Evolutionary conservation across 495 filamentous ascomycete species (phyloP), one percentile per base, ranked within the genome.

Genomic region (Pyrenopolyporus hunteri): DNA sequence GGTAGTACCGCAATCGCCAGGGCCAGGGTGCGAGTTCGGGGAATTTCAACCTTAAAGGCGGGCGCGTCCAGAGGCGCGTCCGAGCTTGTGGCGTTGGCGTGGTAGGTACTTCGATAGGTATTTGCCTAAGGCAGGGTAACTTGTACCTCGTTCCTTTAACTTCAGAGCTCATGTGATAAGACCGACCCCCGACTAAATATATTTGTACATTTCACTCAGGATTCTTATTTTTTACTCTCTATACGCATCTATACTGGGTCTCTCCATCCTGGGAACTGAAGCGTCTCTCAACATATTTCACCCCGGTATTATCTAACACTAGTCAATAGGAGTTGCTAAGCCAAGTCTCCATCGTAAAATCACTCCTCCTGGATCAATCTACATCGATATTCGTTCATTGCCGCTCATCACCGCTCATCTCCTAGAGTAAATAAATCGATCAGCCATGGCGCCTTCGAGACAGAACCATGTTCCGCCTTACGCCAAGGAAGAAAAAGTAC

Each of bases 401-500:
- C 3, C 26, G 9, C 13, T 28, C 25, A 51, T 36, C 50, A 2
- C 33, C 29, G 40, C 33, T 44, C 31, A 40, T 45, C 19, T 51
- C 42, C 32, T n/a, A 40, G 4, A 13, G 39, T 46, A 10, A 46
- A 29, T 28, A 42, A 10, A 23, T 22, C 19, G n/a, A 7, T 20
- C 37, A 3, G 35, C 47, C 50, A 79, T 79, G 76, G 69, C 77
- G 6, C 77, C 77, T 2, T 61, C 64, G 14, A 61, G 69, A 50
- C 71, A 74, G 70, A 69, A 70, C 28, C 69, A 73, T 22, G 71
- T 63, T 39, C 82, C 86, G 14, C 83, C 80, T 26, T 98, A 89
- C 73, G 77, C 78, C 45, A 94, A 94, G 73, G 92, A 97, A 67
- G 94, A 98, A 78, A 89, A 87, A 66, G 93, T 95, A 32, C 85